Evolutionary conservation across 306 rosid species (phyloP), one percentile per base, ranked within the genome.

Genomic region (Rosa lucieae): DNA sequence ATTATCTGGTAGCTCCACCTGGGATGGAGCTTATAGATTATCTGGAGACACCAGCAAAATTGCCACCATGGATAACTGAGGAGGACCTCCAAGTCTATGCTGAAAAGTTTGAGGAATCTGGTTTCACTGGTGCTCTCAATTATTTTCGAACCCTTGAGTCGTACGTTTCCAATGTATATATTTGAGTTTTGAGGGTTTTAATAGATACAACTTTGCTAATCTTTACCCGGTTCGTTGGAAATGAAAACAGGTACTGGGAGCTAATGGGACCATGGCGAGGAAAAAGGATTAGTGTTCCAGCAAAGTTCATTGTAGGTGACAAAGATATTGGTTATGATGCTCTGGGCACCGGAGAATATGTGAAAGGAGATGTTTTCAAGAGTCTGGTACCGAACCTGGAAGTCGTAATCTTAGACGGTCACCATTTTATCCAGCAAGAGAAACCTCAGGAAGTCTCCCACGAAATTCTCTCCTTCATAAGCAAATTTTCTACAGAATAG

Each of bases 81-180:
- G 92, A 89, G 78, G 98, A 89, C 13, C 91, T 89, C 72, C 79
- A 26, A 61, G 89, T 89, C 69, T 88, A 79, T 76, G 92, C 98
- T 12, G 93, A 91, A 66, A 87, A 87, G 65, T 91, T 88, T 42
- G 90, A 84, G 73, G 96, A 91, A 72, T 88, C 94, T 62, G 93
- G 98, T 76, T 93, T 93, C 85, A 87, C 92, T 32, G 93, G 94
- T 37, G 86, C 97, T 29, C 84, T 93, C 79, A 93, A 93, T 78
- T 88, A 89, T 72, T 93, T 82, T 77, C 91, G 93, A 6, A 88
- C 93, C 39, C 75, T 84, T 84, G 90, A 91, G 79, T 39, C 79
- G 97, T 93, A 52, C 86, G 90, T 86, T 18, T 23, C 58, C 9
- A 52, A 17, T 18, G 59, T 53, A 5, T 5, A 53, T 53, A 18